Conservation (phyloP, 179 eudicot species). For the Monotropa hypopitys region DNA sequence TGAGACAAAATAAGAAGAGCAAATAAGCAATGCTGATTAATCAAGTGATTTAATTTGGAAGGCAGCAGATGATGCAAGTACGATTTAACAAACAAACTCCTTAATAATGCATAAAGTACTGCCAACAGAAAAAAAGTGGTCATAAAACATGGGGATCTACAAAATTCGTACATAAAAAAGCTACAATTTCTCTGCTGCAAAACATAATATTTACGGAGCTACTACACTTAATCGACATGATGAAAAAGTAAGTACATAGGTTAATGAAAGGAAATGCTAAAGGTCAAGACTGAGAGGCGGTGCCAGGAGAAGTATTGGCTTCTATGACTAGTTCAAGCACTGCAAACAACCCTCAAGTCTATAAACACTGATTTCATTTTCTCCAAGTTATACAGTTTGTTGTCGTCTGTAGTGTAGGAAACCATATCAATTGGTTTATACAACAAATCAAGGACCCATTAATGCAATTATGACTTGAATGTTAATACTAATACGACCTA, state of each 20-base stretch:
- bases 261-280: neutral
- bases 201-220: neutral
- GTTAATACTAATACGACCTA: neutral
- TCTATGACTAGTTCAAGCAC: neutral
- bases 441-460: neutral
- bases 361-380: neutral
- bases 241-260: neutral
- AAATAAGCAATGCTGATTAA: constrained; percentile 6
- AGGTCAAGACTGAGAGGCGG: neutral
- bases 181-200: neutral
- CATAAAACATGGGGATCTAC: neutral
- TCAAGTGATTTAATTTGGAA: neutral
- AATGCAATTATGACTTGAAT: neutral
- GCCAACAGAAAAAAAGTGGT: neutral
- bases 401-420: neutral
- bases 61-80: neutral
- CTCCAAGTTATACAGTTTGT: neutral
- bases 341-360: neutral
- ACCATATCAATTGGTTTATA: neutral
- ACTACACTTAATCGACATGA: neutral
- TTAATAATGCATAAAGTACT: neutral
- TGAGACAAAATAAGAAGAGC: constrained; percentile 8
- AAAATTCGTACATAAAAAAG: neutral
- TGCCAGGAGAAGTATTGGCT: neutral
- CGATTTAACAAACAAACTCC: neutral